Conservation (phyloP, 225 moss, liverwort and hornwort species). For the Marchantia paleacea region DNA sequence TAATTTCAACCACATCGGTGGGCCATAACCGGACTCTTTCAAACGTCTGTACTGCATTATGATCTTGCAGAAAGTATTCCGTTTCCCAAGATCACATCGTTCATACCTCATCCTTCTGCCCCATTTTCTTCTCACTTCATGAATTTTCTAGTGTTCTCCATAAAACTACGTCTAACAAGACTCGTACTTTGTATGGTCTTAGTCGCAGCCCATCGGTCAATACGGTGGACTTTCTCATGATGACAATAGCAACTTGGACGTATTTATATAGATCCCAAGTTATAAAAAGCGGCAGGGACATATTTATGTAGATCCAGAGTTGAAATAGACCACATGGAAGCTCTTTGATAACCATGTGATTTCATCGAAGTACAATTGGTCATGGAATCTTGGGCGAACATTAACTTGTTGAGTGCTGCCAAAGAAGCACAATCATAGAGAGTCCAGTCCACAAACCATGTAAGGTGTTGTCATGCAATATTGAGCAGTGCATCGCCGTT, state of each 20-base stretch:
- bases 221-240: too few species aligned
- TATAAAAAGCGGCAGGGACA: too few species aligned
- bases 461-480: background rate
- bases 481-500: background rate
- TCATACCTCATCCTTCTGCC: background rate
- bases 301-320: too few species aligned
- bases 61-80: constrained; percentile 2
- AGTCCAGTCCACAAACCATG: background rate
- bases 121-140: background rate
- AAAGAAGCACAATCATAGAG: background rate
- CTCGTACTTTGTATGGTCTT: background rate
- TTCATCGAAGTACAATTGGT: too few species aligned
- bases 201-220: too few species aligned
- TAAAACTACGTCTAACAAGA: background rate
- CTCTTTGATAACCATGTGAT: too few species aligned
- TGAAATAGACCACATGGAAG: too few species aligned
- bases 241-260: too few species aligned
- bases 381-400: too few species aligned
- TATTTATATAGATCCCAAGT: too few species aligned
- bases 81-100: background rate
- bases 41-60: constrained; percentile 4
- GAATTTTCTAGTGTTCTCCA: background rate
- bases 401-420: background rate
- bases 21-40: background rate
- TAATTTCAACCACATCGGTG: constrained; percentile 10